Percentiles rank a stretch among this genome's conserved stretches.
These are phyloP conservation scores for Beauveria pseudobassiana DNA, from an alignment of 2,329 filamentous ascomycete genomes.

Conservation along the genomic window DNA sequence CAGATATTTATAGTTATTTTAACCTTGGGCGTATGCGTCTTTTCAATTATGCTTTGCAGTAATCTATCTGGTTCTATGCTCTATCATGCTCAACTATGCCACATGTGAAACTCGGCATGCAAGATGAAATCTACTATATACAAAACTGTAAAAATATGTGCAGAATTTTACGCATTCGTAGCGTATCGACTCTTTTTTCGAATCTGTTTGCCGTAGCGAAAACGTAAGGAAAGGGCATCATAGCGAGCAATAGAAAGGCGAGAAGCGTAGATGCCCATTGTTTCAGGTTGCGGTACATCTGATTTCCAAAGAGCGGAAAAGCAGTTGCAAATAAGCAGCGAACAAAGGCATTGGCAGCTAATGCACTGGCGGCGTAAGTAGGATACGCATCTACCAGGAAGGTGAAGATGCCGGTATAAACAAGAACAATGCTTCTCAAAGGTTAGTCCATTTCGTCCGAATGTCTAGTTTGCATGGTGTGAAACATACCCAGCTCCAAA, in stretches of 20 bases:
- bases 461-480: background rate
- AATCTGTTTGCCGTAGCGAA: slow-evolving; percentile 51
- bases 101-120: background rate
- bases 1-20: too few relatives aligned
- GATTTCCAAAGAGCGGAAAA: slow-evolving; percentile 68
- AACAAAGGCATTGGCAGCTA: slow-evolving; percentile 78
- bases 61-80: too few relatives aligned
- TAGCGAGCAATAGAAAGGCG: slow-evolving; percentile 52
- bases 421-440: slow-evolving; percentile 57
- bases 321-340: slow-evolving; percentile 57
- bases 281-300: slow-evolving; percentile 66
- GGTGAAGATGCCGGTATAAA: slow-evolving; percentile 80
- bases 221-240: slow-evolving; percentile 58
- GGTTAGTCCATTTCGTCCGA: background rate
- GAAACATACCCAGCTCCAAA: slow-evolving; percentile 62
- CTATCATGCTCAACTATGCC: background rate
- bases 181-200: slow-evolving; percentile 49
- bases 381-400: slow-evolving; percentile 76
- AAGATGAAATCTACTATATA: background rate
- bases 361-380: slow-evolving; percentile 64
- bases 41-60: too few relatives aligned
- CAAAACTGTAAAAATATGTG: background rate
- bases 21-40: too few relatives aligned
- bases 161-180: background rate
- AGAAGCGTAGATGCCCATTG: slow-evolving; percentile 61